Base-by-base conservation (phyloP, 768 basidiomycete genomes). In the Collybia sp. region DNA sequence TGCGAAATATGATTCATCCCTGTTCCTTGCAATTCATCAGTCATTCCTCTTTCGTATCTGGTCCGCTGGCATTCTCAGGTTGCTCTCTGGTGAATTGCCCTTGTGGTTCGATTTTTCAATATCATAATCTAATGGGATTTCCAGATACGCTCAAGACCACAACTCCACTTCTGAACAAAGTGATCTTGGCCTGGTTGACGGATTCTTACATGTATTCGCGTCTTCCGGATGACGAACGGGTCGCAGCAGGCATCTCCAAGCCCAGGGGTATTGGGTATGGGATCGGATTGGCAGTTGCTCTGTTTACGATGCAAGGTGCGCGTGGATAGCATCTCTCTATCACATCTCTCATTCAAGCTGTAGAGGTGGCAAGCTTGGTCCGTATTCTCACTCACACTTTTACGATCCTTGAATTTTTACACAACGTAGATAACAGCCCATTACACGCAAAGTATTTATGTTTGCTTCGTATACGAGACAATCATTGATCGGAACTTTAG, bases 261-360 rank as follows among this genome's bases (percentile, higher is more conserved):
- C 79, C 81, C 2, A 63, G 54, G 30, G 75, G 77, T 1, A 67
- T 83, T 33, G 82, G 82, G 0, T 79, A 76, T 56, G 83, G 83
- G 1, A 72, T 85, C 43, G 83, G 82, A 5, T 58, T 84, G 1
- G 82, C 73, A 0, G 65, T 80, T 43, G 80, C 69, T 3, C 57
- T 83, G 20, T 82, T 81, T 51, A 65, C 60, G 0, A 84, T 83
- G 83, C 81, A 83, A 70, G 71, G 79, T 75, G 46, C 38, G 60
- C 48, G 19, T 42, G 45, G 44, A 19, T 45, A 43, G 30, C n/a
- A 34, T 25, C 8, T 39, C 18, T 19, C 15, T 8, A 3, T 18
- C 3, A 11, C 13, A 15, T 25, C 38, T 42, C 30, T 6, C 30
- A 12, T 25, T 37, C 20, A n/a, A 15, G n/a, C n/a, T 32, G 13